Percentiles rank a stretch among this genome's conserved stretches.
These are phyloP conservation scores for Metschnikowia orientalis DNA, from an alignment of 805 yeast species.

Conservation along the genomic window DNA sequence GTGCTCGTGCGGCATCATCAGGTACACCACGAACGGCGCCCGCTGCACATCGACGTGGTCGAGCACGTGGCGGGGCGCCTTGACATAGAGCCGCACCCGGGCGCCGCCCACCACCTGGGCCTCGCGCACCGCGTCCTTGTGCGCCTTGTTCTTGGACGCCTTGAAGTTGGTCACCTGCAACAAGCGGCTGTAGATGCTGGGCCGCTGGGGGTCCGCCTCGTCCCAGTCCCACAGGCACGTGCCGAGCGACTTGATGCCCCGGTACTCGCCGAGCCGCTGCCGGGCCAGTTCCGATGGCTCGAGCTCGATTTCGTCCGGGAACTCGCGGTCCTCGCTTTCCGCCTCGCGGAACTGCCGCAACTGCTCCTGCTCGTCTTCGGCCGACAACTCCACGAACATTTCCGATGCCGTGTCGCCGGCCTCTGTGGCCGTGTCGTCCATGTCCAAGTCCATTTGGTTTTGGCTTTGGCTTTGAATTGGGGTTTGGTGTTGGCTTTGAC, in stretches of 20 bases:
- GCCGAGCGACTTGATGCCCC: slow-evolving; percentile 82
- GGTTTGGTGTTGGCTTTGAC: too few species aligned
- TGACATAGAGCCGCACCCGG: slow-evolving; percentile 54
- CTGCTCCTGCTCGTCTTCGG: slow-evolving; percentile 82
- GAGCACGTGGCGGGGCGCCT: slow-evolving; percentile 48
- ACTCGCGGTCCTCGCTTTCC: slow-evolving; percentile 82
- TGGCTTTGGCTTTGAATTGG: too few species aligned
- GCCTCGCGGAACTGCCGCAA: slow-evolving; percentile 59
- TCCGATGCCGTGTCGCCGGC: slow-evolving; percentile 49
- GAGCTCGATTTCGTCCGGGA: slow-evolving; percentile 93
- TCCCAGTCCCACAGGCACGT: slow-evolving; percentile 84
- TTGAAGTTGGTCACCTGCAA: slow-evolving; percentile 71
- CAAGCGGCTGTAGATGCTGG: slow-evolving; percentile 72
- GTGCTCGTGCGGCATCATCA: slow-evolving; percentile 80
- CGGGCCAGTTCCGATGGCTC: slow-evolving; percentile 70
- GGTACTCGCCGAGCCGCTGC: slow-evolving; percentile 69
- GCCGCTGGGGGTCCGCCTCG: slow-evolving; percentile 72
- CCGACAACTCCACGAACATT: slow-evolving; percentile 65
- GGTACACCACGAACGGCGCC: slow-evolving; percentile 61
- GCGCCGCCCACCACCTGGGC: slow-evolving; percentile 53
- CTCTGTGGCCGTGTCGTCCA: slow-evolving; percentile 30
- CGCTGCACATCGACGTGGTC: slow-evolving; percentile 40
- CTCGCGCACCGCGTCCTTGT: slow-evolving; percentile 52
- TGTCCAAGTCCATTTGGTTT: slow-evolving; percentile 29
- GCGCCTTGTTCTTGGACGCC: slow-evolving; percentile 64